Percentiles rank a stretch among this genome's conserved stretches.
These are phyloP conservation scores for Reutealis trisperma DNA, from an alignment of 345 rosid species.

Conservation along the genomic window DNA sequence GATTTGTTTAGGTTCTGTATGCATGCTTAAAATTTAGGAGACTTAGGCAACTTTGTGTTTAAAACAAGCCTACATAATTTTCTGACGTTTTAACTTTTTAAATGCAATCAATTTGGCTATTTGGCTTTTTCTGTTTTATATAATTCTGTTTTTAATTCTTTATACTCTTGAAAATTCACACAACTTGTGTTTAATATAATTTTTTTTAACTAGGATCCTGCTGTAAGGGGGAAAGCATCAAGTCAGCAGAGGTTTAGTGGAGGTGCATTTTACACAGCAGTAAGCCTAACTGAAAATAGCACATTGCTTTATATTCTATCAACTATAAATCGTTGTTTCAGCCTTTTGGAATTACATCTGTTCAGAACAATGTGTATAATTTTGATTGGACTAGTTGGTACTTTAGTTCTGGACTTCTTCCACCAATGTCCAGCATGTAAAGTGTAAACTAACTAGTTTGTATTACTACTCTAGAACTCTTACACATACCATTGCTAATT, in stretches of 20 bases:
- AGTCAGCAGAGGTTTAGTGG: conserved; percentile 47
- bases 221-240: conserved; percentile 47
- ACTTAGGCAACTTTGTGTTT: neutral
- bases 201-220: conserved; percentile 44
- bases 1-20: neutral
- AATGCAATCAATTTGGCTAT: neutral
- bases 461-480: neutral
- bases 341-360: neutral
- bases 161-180: neutral
- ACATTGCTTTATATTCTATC: neutral
- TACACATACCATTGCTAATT: neutral
- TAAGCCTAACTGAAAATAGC: conserved; percentile 24
- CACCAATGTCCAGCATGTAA: neutral
- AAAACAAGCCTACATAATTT: neutral
- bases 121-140: neutral
- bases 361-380: neutral
- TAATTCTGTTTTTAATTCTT: conserved; percentile 9
- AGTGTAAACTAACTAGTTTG: neutral
- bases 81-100: neutral
- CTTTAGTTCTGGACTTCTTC: neutral
- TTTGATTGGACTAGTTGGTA: neutral
- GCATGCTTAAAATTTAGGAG: neutral
- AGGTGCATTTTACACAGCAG: conserved; percentile 53
- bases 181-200: neutral
- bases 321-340: neutral